Percentiles rank a stretch among this genome's conserved stretches.
Evolutionary conservation across 2,329 filamentous ascomycete genomes (phyloP).

Genomic region (Cladosporium oxysporum): DNA sequence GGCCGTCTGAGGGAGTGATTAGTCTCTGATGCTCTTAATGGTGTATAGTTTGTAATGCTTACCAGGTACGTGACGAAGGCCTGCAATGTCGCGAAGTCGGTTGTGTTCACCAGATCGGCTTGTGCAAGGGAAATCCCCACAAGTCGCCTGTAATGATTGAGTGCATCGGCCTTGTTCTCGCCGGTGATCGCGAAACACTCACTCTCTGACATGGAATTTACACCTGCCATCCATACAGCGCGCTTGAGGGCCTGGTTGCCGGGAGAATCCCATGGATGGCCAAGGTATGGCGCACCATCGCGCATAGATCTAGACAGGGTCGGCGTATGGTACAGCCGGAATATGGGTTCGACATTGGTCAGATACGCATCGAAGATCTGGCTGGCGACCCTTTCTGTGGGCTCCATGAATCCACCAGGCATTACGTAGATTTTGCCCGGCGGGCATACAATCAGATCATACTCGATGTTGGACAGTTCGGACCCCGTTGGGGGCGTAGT

Average conservation of each 20-base stretch:
- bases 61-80: slow-evolving; percentile 34
- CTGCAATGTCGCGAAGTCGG: slow-evolving; percentile 36
- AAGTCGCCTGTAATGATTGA: slow-evolving; percentile 29
- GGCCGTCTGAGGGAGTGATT: slow-evolving; percentile 23
- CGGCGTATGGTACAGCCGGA: slow-evolving; percentile 34
- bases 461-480: slow-evolving; percentile 22
- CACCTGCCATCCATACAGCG: slow-evolving; percentile 35
- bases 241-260: slow-evolving; percentile 33
- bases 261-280: slow-evolving; percentile 26
- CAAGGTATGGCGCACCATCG: slow-evolving; percentile 30
- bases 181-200: slow-evolving; percentile 30
- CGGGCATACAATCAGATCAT: slow-evolving; percentile 36
- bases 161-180: slow-evolving; percentile 26
- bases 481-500: neutral
- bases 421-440: slow-evolving; percentile 36
- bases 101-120: slow-evolving; percentile 36
- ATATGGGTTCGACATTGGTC: slow-evolving; percentile 33
- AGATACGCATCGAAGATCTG: slow-evolving; percentile 32
- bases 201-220: slow-evolving; percentile 34
- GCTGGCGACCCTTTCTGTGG: slow-evolving; percentile 21
- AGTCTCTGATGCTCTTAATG: slow-evolving; percentile 2
- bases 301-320: slow-evolving; percentile 30
- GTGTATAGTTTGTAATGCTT: slow-evolving; percentile 3
- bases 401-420: slow-evolving; percentile 27
- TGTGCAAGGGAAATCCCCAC: slow-evolving; percentile 36